These are phyloP conservation scores for Tricholoma terreum DNA, from an alignment of 768 basidiomycete species.

Conservation along the genomic window DNA sequence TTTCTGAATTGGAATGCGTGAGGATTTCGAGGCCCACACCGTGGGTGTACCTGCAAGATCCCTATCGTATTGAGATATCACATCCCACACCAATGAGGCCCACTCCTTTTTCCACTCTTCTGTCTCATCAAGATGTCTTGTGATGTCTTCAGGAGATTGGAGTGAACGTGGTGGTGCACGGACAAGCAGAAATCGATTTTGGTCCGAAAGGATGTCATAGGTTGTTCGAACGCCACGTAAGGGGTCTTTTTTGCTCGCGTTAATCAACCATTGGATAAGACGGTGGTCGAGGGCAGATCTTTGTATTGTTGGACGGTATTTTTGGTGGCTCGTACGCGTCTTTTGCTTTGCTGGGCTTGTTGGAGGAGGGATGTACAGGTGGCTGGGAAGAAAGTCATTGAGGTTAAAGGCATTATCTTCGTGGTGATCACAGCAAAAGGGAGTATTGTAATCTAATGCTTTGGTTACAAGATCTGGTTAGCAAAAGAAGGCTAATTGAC, in stretches of 20 bases:
- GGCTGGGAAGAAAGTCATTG: background rate
- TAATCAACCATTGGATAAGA: background rate
- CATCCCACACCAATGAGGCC: background rate
- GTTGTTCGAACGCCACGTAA: background rate
- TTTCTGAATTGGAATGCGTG: background rate
- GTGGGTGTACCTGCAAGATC: too few relatives aligned
- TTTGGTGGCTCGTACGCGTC: background rate
- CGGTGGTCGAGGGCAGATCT: background rate
- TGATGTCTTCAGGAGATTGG: background rate
- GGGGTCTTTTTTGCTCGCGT: background rate
- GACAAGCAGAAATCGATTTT: slow-evolving; percentile 9
- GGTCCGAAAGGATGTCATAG: background rate
- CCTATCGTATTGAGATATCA: background rate
- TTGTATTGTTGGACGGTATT: background rate
- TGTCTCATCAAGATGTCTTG: background rate
- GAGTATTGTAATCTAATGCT: background rate
- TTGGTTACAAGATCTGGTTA: background rate
- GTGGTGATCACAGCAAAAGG: background rate
- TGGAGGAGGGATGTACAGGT: background rate
- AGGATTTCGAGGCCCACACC: too few relatives aligned
- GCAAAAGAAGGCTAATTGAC: too few relatives aligned
- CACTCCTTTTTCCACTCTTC: background rate
- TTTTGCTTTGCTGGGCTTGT: background rate
- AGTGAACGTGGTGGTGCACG: slow-evolving; percentile 2
- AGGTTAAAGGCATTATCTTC: background rate